Evolutionary conservation across 768 basidiomycete species (phyloP).

Genomic region (Pleurotus eryngii): DNA sequence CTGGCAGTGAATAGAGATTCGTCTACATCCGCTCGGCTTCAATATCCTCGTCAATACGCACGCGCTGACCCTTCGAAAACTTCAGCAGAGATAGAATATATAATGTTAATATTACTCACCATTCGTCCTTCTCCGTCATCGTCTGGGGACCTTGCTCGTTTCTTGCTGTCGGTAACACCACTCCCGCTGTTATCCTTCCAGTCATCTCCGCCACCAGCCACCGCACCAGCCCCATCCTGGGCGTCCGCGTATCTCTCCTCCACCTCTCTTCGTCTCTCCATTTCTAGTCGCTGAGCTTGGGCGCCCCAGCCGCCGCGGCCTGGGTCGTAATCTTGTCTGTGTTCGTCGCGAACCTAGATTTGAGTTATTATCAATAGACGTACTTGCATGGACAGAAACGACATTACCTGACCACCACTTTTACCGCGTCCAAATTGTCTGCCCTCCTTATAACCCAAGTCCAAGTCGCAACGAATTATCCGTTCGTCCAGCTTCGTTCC

Average conservation of each 20-base stretch:
- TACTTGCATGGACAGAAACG: background rate
- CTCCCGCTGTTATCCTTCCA: conserved; percentile 66
- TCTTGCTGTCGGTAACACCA: conserved; percentile 33
- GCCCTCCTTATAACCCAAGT: conserved; percentile 94
- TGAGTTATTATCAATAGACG: background rate
- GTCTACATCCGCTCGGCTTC: conserved; percentile 70
- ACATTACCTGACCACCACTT: conserved; percentile 85
- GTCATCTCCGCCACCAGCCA: conserved; percentile 81
- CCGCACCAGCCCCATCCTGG: conserved; percentile 74
- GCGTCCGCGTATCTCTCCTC: conserved; percentile 86
- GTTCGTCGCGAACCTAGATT: conserved; percentile 72
- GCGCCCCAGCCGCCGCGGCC: conserved; percentile 96
- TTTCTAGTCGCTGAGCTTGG: conserved; percentile 70
- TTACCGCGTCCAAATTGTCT: conserved; percentile 97
- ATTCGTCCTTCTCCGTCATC: conserved; percentile 64
- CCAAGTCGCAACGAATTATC: conserved; percentile 96
- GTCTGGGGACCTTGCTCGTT: conserved; percentile 74
- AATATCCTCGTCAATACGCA: conserved; percentile 60
- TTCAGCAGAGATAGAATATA: background rate
- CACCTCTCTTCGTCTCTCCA: conserved; percentile 74
- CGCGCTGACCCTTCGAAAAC: conserved; percentile 47
- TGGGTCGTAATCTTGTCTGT: conserved; percentile 94
- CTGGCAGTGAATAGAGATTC: conserved; percentile 3
- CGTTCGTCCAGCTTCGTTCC: conserved; percentile 99
- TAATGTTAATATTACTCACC: conserved; percentile 35